Evolutionary conservation across 805 yeast species (phyloP), one percentile per base, ranked within the genome.

Genomic region (Yarrowia phangngaensis): DNA sequence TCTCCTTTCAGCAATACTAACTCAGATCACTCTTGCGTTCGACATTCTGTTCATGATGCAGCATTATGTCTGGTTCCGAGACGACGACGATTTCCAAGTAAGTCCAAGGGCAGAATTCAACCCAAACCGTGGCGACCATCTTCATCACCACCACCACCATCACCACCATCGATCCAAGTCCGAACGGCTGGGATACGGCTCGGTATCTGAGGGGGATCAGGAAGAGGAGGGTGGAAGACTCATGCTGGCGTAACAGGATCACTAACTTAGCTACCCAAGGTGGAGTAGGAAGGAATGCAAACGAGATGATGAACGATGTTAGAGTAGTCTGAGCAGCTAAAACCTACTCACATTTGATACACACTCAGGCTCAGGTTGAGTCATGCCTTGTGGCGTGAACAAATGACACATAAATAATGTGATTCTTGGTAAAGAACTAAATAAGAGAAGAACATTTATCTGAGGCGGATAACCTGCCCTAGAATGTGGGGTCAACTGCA

Each of bases 11-110:
- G 7, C 13, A 20, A 23, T 12, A 24, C 34, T 30, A 23, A 38
- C 43, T 9, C 34, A 54, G 56, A 47, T 60, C 26, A 63, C 70
- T 5, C 50, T 62, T 12, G 20, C 56, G 9, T 66, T 66, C 45
- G 66, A 64, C 34, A 48, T 50, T 7, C 45, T 66, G 8, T 65
- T 66, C 52, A 30, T 63, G 28, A 27, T 53, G 15, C 70, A 66
- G 58, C 61, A 61, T 48, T 53, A 51, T 16, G 50, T 45, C 26
- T 45, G 38, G 38, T 45, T 16, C 29, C 16, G 16, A 15, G 28
- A 29, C 8, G 27, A 20, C 28, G 20, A 15, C 14, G 20, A 20
- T 29, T 19, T 38, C 6, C 32, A 38, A 13, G 45, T 38, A 38
- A 38, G 45, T 38, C 26, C 24, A 27, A 24, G 19, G 32, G 32